These are phyloP conservation scores for Diaporthe helianthi DNA, from an alignment of 2,329 filamentous ascomycete genomes.

Conservation along the genomic window DNA sequence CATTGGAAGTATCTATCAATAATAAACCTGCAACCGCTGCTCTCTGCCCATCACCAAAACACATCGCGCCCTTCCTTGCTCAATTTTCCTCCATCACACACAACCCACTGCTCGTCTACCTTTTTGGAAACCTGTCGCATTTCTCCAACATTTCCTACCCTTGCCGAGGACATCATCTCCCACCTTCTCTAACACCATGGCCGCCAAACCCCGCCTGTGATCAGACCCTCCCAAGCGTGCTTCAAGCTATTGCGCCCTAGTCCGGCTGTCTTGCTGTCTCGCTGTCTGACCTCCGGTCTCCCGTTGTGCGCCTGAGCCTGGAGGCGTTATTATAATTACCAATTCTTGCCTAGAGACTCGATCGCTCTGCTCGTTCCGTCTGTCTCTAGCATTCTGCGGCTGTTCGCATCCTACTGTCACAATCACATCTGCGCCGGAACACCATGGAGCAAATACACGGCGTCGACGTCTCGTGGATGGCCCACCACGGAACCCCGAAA, in stretches of 20 bases:
- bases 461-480: constrained; percentile 90
- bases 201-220: constrained; percentile 33
- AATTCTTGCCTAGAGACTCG: background rate
- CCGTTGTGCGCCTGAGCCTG: background rate
- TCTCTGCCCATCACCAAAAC: constrained; percentile 22
- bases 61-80: constrained; percentile 2
- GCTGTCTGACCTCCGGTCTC: constrained; percentile 19
- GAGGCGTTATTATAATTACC: constrained; percentile 5
- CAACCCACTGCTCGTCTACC: background rate
- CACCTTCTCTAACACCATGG: constrained; percentile 27
- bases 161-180: constrained; percentile 16
- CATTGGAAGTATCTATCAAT: constrained; percentile 5
- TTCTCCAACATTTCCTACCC: background rate
- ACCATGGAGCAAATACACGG: constrained; percentile 82
- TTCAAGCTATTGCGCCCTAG: constrained; percentile 23
- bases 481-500: constrained; percentile 76
- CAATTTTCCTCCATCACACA: background rate
- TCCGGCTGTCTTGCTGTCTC: constrained; percentile 9
- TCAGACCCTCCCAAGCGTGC: constrained; percentile 23
- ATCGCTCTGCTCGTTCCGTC: background rate
- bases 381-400: background rate
- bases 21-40: constrained; percentile 28
- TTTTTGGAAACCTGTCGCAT: background rate
- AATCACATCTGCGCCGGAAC: constrained; percentile 28
- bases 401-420: background rate